Evolutionary conservation across 164 flowering plant species (phyloP), one percentile per base, ranked within the genome.

Genomic region (Nymphaea thermarum): DNA sequence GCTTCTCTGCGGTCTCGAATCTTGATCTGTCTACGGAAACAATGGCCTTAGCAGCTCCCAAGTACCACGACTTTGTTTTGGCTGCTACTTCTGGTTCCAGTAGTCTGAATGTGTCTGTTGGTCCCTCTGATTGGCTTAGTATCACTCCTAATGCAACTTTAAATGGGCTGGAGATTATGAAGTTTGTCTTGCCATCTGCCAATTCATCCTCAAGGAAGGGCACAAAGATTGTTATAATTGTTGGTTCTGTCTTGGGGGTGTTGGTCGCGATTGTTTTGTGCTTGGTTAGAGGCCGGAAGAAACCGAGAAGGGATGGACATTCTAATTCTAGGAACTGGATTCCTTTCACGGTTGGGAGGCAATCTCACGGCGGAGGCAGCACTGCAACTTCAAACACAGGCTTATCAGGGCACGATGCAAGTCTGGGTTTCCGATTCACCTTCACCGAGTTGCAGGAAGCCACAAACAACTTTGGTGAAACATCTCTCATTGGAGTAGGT

Each of bases 141-240:
- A 42, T 2, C 17, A 44, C 55, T 60, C 79, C 89, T 2, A 71
- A 74, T 71, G 89, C 83, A 42, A 71, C 89, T 66, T 82, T 91
- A 14, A 91, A 89, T 74, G 98, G 98, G 44, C 71, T 91, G 67
- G 98, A 91, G 85, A 79, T 91, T 71, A 84, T 91, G 93, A 91
- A 86, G 70, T 77, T 91, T 77, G 2, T 45, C 18, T 2, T 4
- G 3, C 25, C 66, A 15, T 55, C 74, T 62, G 60, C 75, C 6
- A 66, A 43, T 36, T 44, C 71, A 42, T 68, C 73, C 36, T 85
- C 86, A 6, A 80, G 78, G 77, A 68, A 44, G 62, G 79, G 74
- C 59, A 59, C 75, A 17, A 77, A 73, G 68, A 1, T 85, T 47
- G 55, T 7, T 47, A 47, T 47, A 47, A 73, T 85, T 16, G 82